Base-by-base conservation (phyloP, 2,329 filamentous ascomycete genomes). In the Trichothecium sympodiale region DNA sequence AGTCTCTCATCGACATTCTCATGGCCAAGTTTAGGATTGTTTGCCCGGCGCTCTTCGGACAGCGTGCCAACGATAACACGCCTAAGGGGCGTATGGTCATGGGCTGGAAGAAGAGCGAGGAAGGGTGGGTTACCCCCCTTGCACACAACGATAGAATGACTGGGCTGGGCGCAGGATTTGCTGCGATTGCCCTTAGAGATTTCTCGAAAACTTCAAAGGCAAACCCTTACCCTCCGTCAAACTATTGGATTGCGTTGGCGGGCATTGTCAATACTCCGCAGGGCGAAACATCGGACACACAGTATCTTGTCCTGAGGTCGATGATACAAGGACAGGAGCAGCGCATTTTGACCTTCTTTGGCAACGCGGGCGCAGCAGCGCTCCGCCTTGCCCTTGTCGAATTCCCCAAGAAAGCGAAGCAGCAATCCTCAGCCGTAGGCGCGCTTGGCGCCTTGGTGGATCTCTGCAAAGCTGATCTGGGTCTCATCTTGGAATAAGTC, bases 41-140 rank as follows among this genome's bases (percentile, higher is more conserved):
- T 4, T 94, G 86, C 48, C 89, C 91, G 0, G 79, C 87, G 2
- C 65, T 98, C 1, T 96, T 93, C 53, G 89, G 89, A 14, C 75
- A 88, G 44, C 71, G 75, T 30, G 88, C 85, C 17, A 77, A 67
- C 42, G 85, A 94, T 53, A 77, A 69, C 41, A 93, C 79, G 1
- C 70, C 77, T 31, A 64, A 66, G 9, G 86, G 85, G 1, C 72
- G 79, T 10, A 46, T 58, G 14, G 69, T 72, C n/a, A 58, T 94
- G 3, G 86, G 85, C 1, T 94, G 86, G 85, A 71, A 67, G 56
- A 74, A 67, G 44, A 70, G 76, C 10, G 67, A 62, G 8, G 66
- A 69, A 5, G 59, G 61, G 6, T 89, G 72, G 64, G 65, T 82
- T 40, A 61, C 67, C 2, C 78, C 83, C 47, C 77, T 86, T 53